Evolutionary conservation across 2,329 filamentous ascomycete species (phyloP), one percentile per base, ranked within the genome.

Genomic region (Microthyrium microscopicum): DNA sequence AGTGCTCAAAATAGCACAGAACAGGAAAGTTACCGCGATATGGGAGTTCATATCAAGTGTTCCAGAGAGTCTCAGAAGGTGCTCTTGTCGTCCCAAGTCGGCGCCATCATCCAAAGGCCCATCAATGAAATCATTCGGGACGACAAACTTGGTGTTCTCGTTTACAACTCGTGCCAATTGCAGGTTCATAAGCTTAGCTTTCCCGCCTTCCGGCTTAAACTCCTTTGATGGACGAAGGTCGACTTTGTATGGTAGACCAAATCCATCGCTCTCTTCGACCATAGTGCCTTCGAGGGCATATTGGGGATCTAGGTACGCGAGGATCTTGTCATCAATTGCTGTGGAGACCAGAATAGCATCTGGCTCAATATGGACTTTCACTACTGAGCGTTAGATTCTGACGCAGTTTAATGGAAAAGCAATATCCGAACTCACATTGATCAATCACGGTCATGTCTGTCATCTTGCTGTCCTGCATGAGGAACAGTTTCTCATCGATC

Each of bases 401-500:
- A 6, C 20, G 15, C 17, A 5, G 31, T 25, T 9, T n/a, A 19
- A 16, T 25, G 15, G 27, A 29, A 8, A 16, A 16, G 27, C 27
- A 16, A 16, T 15, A 9, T 7, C 20, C 21, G 12, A 15, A 50
- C 58, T 42, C 39, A 62, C 61, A 45, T 30, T 54, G 45, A 41
- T 65, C 58, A 11, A 66, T 47, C 9, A 76, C 58, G 22, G 81
- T 73, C n/a, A 70, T 50, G n/a, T 71, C 73, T 4, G 74, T 77
- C 42, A 72, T 62, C 12, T 69, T 63, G 7, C 81, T 64, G 43
- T 94, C 85, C 48, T 87, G 74, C 48, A 91, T 73, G 27, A 93
- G 62, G 38, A 70, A 77, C 3, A 94, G 54, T 22, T 64, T 71
- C 45, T 80, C 74, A 25, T 83, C 71, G 18, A 65, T 57, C 5